Percentiles rank a stretch among this genome's conserved stretches.
Conservation (phyloP, 495 filamentous ascomycete species). For the Lepraria neglecta region DNA sequence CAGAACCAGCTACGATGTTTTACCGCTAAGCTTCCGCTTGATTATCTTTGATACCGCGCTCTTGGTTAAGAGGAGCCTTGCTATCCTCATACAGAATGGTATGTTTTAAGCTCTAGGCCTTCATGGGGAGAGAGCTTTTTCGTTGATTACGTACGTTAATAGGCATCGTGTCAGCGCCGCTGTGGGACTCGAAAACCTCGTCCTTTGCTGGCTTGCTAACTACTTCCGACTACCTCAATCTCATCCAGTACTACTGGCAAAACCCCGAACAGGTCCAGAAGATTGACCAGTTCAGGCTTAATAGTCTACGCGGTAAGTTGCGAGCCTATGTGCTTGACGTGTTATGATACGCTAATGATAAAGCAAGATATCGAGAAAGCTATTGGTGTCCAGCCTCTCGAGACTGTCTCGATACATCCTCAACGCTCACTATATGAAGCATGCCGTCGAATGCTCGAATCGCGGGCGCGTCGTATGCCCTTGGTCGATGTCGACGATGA, state of each 20-base stretch:
- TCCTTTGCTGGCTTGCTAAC: slow-evolving; percentile 92
- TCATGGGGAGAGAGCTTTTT: not conserved
- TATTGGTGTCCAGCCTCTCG: slow-evolving; percentile 81
- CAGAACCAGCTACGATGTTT: slow-evolving; percentile 94
- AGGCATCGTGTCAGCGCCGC: slow-evolving; percentile 96
- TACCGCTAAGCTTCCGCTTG: slow-evolving; percentile 93
- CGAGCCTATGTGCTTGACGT: not conserved
- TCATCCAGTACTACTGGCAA: slow-evolving; percentile 99
- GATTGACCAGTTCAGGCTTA: slow-evolving; percentile 90
- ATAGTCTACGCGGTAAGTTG: slow-evolving; percentile 76
- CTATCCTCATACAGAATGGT: slow-evolving; percentile 97
- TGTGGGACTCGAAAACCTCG: slow-evolving; percentile 94
- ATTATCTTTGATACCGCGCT: slow-evolving; percentile 93
- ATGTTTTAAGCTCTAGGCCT: slow-evolving; percentile 28
- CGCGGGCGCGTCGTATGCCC: slow-evolving; percentile 86
- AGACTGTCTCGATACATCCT: slow-evolving; percentile 93
- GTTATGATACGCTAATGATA: slow-evolving; percentile 11
- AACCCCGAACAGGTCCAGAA: slow-evolving; percentile 82
- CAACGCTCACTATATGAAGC: slow-evolving; percentile 87
- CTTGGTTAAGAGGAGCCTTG: slow-evolving; percentile 93
- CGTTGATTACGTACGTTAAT: slow-evolving; percentile 22
- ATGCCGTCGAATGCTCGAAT: slow-evolving; percentile 88
- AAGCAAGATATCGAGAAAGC: slow-evolving; percentile 82
- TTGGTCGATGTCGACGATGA: slow-evolving; percentile 93
- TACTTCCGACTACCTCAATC: slow-evolving; percentile 94